Conservation (phyloP, 1,284 basidiomycete genomes). For the Somion occarium region DNA sequence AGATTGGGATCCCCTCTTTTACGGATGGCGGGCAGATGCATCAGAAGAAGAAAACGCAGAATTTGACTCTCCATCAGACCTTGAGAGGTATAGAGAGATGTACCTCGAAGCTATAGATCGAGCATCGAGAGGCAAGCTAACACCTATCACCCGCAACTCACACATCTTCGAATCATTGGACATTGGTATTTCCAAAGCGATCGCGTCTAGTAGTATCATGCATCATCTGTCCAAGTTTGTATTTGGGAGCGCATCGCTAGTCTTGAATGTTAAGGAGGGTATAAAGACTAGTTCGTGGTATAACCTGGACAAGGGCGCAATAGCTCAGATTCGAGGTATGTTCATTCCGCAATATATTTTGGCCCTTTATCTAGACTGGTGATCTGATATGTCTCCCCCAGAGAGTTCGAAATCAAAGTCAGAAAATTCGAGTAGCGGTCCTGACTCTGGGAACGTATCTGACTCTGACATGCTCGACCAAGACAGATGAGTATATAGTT, state of each 20-base stretch:
- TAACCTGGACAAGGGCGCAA: background rate
- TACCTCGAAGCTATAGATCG: background rate
- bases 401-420: too few relatives aligned
- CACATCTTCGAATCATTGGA: background rate
- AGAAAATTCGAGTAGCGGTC: too few relatives aligned
- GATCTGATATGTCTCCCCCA: too few relatives aligned
- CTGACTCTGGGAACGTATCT: too few relatives aligned
- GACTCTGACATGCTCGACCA: too few relatives aligned
- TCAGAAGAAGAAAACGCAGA: background rate
- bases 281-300: background rate
- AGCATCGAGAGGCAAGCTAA: background rate
- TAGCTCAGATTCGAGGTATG: too few relatives aligned
- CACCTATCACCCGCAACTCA: background rate
- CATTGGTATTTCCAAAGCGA: background rate
- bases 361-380: too few relatives aligned
- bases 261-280: background rate
- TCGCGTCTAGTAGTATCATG: background rate
- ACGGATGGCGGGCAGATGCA: background rate
- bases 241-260: background rate
- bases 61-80: background rate
- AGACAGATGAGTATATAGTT: too few relatives aligned
- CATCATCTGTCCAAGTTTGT: background rate
- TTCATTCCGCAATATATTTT: too few relatives aligned
- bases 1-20: background rate
- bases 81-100: background rate